Evolutionary conservation across 2,329 filamentous ascomycete species (phyloP).

Genomic region (Neurospora sp.): DNA sequence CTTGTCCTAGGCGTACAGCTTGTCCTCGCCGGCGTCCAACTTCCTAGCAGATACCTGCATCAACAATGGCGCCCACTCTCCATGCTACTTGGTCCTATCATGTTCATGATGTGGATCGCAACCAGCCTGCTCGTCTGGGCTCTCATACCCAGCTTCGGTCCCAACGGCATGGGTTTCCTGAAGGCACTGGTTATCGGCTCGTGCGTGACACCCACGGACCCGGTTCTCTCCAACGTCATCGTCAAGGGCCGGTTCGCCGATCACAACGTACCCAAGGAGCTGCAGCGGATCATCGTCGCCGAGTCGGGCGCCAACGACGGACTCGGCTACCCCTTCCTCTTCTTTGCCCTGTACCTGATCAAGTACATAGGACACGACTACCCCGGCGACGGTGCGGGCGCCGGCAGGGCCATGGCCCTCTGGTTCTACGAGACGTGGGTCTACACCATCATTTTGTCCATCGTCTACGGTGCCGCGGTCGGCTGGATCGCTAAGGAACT

Average conservation of each 20-base stretch:
- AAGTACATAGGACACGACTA: slow-evolving; percentile 59
- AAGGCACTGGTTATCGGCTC: slow-evolving; percentile 73
- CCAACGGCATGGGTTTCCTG: slow-evolving; percentile 48
- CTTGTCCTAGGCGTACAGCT: slow-evolving; percentile 86
- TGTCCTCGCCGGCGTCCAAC: slow-evolving; percentile 77
- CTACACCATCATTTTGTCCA: slow-evolving; percentile 71
- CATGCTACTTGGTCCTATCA: slow-evolving; percentile 71
- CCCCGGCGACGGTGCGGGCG: slow-evolving; percentile 45
- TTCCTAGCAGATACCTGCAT: slow-evolving; percentile 72
- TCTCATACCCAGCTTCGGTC: slow-evolving; percentile 48
- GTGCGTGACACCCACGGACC: slow-evolving; percentile 88
- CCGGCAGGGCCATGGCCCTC: slow-evolving; percentile 57
- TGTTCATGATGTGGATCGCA: slow-evolving; percentile 77
- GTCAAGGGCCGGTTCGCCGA: slow-evolving; percentile 92
- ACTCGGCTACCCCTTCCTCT: slow-evolving; percentile 79
- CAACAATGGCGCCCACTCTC: slow-evolving; percentile 69
- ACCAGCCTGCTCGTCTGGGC: slow-evolving; percentile 74
- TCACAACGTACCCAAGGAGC: slow-evolving; percentile 70
- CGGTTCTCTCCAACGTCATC: slow-evolving; percentile 78
- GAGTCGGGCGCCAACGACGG: slow-evolving; percentile 89
- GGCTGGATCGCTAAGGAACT: slow-evolving; percentile 77
- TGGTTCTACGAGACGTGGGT: slow-evolving; percentile 85
- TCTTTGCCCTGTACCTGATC: slow-evolving; percentile 74
- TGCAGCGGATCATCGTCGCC: slow-evolving; percentile 72
- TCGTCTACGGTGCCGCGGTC: slow-evolving; percentile 66